phyloP scores from a whole-genome alignment of 2,329 filamentous ascomycete genomes.

The Aspergillus nomiae region DNA sequence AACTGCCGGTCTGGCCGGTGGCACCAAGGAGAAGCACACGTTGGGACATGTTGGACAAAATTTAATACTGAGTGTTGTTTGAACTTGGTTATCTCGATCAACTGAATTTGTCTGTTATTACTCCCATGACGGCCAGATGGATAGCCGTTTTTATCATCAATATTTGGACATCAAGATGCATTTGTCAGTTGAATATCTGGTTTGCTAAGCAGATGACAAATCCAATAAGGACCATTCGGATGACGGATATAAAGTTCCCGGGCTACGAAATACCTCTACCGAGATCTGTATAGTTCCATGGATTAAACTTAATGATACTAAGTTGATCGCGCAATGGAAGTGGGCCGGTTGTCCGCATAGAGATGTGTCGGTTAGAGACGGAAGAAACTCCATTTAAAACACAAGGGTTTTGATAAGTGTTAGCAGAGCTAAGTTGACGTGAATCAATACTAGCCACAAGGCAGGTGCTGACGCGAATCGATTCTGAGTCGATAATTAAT shows the following conservation, averaged over 20 bases:
- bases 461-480: too few species aligned
- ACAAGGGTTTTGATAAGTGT: too few species aligned
- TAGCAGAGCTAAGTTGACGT: too few species aligned
- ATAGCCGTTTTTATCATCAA: not conserved
- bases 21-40: slow-evolving; percentile 28
- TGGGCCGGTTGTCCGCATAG: not conserved
- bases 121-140: not conserved
- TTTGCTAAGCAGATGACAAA: not conserved
- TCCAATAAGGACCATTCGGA: not conserved
- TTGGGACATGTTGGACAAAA: not conserved
- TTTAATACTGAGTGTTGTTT: not conserved
- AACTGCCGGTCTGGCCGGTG: slow-evolving; percentile 30
- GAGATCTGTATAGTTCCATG: not conserved
- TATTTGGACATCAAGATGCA: not conserved
- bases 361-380: not conserved
- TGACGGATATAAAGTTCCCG: not conserved
- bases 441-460: too few species aligned
- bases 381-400: not conserved
- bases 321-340: not conserved
- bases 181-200: not conserved
- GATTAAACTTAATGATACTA: not conserved
- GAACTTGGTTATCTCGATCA: not conserved
- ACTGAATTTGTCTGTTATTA: not conserved
- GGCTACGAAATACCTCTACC: not conserved
- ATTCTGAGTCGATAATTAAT: too few species aligned